A percentile compares a stretch with the other conserved stretches of the same genome.
Evolutionary conservation across 805 yeast species (phyloP).

Genomic region (Candida anglica): DNA sequence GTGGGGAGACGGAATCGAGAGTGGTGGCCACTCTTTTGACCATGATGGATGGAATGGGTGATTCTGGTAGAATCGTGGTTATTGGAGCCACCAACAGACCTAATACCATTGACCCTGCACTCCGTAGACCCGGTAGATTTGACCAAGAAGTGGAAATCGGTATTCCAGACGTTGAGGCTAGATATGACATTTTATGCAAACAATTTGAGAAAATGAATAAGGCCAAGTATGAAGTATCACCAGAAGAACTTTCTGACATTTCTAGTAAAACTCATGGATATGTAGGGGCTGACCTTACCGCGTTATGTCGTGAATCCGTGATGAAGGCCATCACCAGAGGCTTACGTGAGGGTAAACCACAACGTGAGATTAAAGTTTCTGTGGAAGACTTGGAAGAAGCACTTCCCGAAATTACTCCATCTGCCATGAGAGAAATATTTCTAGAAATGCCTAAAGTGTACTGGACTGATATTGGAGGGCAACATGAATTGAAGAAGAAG

Average conservation of each 20-base stretch:
- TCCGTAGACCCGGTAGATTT: slow-evolving; percentile 83
- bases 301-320: slow-evolving; percentile 84
- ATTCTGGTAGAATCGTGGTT: slow-evolving; percentile 59
- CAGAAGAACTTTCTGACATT: slow-evolving; percentile 53
- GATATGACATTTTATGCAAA: slow-evolving; percentile 66
- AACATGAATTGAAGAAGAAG: slow-evolving; percentile 73
- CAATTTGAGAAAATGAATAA: slow-evolving; percentile 53
- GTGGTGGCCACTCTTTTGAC: slow-evolving; percentile 87
- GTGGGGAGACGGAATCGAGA: slow-evolving; percentile 86
- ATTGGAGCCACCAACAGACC: slow-evolving; percentile 77
- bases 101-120: slow-evolving; percentile 62
- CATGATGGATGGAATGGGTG: slow-evolving; percentile 74
- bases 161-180: slow-evolving; percentile 81
- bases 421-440: slow-evolving; percentile 95
- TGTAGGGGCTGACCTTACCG: slow-evolving; percentile 93
- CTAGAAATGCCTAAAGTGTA: slow-evolving; percentile 90
- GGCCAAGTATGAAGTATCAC: slow-evolving; percentile 43
- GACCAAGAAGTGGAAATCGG: slow-evolving; percentile 89
- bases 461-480: slow-evolving; percentile 97
- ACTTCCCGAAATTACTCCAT: slow-evolving; percentile 78
- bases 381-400: slow-evolving; percentile 66
- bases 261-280: slow-evolving; percentile 90
- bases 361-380: slow-evolving; percentile 42
- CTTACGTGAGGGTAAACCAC: slow-evolving; percentile 22
- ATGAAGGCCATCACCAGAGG: slow-evolving; percentile 75